Conservation (phyloP, 805 yeast genomes). For the Wickerhamiella occidentalis region DNA sequence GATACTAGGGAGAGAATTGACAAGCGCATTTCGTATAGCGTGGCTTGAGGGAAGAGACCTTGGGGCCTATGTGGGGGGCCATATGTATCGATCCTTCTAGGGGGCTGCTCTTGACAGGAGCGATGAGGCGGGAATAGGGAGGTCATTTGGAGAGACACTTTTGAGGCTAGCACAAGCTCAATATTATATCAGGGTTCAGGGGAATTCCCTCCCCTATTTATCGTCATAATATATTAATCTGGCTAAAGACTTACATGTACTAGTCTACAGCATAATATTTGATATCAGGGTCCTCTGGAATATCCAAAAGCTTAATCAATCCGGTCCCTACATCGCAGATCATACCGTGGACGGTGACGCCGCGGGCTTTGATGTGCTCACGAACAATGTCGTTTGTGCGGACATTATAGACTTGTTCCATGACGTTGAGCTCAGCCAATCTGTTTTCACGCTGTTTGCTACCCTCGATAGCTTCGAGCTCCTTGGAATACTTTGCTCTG, state of each 20-base stretch:
- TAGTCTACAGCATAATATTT: constrained; percentile 16
- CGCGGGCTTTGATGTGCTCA: constrained; percentile 47
- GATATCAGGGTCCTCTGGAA: constrained; percentile 27
- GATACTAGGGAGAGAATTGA: constrained; percentile 1
- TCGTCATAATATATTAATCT: too few species aligned
- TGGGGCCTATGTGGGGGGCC: not conserved
- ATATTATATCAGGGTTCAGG: too few species aligned
- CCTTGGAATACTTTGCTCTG: constrained; percentile 44
- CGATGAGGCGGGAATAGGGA: too few species aligned
- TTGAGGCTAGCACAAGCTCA: too few species aligned
- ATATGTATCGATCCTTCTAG: too few species aligned
- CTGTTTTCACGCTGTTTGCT: constrained; percentile 44
- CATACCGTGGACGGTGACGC: constrained; percentile 69
- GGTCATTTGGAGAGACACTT: too few species aligned
- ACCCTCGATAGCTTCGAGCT: constrained; percentile 39
- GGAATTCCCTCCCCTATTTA: too few species aligned
- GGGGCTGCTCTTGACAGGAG: not conserved
- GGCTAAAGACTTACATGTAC: not conserved
- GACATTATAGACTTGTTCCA: constrained; percentile 57
- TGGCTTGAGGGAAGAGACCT: too few species aligned
- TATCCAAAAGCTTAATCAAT: constrained; percentile 36
- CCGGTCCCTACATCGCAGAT: constrained; percentile 79
- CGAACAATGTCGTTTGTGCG: constrained; percentile 51
- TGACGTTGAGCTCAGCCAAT: constrained; percentile 65
- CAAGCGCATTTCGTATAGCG: constrained; percentile 1